Base-by-base conservation (phyloP, 1,139 yeast species). In the Groenewaldozyma sp. region DNA sequence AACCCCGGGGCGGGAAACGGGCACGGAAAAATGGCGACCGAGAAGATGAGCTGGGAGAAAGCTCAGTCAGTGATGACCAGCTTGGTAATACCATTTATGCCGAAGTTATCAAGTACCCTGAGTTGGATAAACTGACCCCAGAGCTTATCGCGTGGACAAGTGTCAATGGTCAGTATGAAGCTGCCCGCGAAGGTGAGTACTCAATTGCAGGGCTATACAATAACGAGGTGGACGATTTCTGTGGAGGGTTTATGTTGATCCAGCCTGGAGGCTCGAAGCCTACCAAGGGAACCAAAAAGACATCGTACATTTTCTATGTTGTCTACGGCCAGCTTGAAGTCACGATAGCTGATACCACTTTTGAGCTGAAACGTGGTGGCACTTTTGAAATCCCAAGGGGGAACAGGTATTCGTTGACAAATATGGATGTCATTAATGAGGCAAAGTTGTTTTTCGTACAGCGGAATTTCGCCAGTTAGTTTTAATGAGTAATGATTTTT, bases 311-410 rank as follows among this genome's bases (percentile, higher is more conserved):
- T 26, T 87, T 86, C 56, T 82, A 77, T 56, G 86, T 87, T 27
- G 70, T 81, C 9, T 65, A 69, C 32, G 97, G 97, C 0, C 54
- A 71, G 2, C 59, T 84, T 11, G 84, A 83, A 52, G 88, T 83
- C 2, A 72, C 75, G 1, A 52, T 88, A 6, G 73, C 77, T 33
- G 75, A 74, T 6, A 68, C 68, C 21, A 68, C 64, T 18, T 83
- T 88, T 54, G 64, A 76, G 4, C 82, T 80, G 6, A 70, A 75
- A 0, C 65, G 71, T 45, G 95, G 95, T 1, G 82, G 94, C 42
- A 74, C 91, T 1, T 79, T 87, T 52, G 83, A 82, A 50, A 71
- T 87, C 2, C 96, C 96, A 0, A 71, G 81, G 62, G 81, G 79
- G 3, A 84, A 82, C 54, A 68, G 70, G 36, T 86, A 83, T 57